phyloP scores from a whole-genome alignment of 768 basidiomycete genomes.

The Leccinum variicolor region DNA sequence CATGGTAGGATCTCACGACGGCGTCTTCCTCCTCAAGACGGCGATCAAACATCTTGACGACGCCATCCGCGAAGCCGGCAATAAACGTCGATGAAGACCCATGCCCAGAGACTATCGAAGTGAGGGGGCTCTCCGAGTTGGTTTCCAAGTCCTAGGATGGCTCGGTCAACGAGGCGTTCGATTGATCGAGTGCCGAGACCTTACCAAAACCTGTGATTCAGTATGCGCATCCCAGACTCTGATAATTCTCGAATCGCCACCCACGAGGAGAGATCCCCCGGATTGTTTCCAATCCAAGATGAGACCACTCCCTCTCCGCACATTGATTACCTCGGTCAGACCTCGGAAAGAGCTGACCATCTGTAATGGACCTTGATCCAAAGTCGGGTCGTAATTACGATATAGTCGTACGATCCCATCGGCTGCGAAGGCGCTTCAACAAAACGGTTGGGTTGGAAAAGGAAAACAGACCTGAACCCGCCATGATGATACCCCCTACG shows the following conservation, averaged over 20 bases:
- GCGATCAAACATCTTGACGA: conserved; percentile 86
- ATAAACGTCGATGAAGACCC: conserved; percentile 77
- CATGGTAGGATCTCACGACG: conserved; percentile 71
- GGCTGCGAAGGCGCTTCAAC: conserved; percentile 43
- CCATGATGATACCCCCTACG: conserved; percentile 84
- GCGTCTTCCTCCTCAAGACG: conserved; percentile 82
- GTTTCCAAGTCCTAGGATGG: conserved; percentile 77
- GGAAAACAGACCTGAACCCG: conserved; percentile 67
- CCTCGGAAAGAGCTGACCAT: conserved; percentile 95
- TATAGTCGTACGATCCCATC: conserved; percentile 92
- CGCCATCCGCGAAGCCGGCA: conserved; percentile 91
- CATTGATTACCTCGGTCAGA: conserved; percentile 70
- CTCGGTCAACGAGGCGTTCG: not conserved
- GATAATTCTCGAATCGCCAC: conserved; percentile 87
- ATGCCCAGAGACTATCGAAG: conserved; percentile 76
- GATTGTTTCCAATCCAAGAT: conserved; percentile 93
- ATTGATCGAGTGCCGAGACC: conserved; percentile 20
- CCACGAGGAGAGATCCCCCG: conserved; percentile 80
- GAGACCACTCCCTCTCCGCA: conserved; percentile 78
- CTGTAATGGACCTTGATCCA: conserved; percentile 72
- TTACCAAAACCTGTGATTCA: conserved; percentile 71
- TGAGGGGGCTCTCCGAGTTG: conserved; percentile 86
- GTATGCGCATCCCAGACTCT: conserved; percentile 95
- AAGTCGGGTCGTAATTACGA: conserved; percentile 81
- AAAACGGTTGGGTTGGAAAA: not conserved